Conservation (phyloP, 345 rosid species). For the Lepidium aucheri region DNA sequence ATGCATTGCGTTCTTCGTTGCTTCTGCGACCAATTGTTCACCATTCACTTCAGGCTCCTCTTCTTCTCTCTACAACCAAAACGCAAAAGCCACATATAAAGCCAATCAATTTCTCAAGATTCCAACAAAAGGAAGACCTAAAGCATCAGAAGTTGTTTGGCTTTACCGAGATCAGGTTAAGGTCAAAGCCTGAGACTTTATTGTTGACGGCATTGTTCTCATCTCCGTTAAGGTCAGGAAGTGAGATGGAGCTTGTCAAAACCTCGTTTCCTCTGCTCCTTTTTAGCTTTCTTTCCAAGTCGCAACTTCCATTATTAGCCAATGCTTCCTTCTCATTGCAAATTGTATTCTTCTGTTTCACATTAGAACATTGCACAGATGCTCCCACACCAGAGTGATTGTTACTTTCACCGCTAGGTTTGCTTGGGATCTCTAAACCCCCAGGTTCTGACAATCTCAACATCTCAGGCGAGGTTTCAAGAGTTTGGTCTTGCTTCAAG, state of each 20-base stretch:
- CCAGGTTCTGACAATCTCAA: conserved; percentile 7
- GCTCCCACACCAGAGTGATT: conserved; percentile 18
- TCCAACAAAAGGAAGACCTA: not conserved
- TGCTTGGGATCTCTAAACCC: conserved; percentile 19
- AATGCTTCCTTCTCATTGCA: conserved; percentile 24
- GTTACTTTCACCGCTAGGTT: conserved; percentile 21
- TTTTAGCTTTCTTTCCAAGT: conserved; percentile 36
- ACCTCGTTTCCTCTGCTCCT: conserved; percentile 19
- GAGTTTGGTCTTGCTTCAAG: conserved; percentile 43
- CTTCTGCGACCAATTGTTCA: conserved; percentile 36
- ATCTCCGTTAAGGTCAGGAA: conserved; percentile 38
- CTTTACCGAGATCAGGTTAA: conserved; percentile 79
- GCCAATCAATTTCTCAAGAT: not conserved
- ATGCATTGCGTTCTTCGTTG: conserved; percentile 30
- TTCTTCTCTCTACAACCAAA: conserved; percentile 56
- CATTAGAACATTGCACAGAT: conserved; percentile 13
- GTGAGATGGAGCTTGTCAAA: not conserved
- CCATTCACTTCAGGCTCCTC: conserved; percentile 46
- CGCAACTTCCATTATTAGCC: conserved; percentile 6
- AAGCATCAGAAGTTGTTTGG: not conserved
- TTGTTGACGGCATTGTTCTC: conserved; percentile 29
- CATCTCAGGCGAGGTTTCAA: not conserved
- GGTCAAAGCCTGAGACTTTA: conserved; percentile 53
- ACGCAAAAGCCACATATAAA: conserved; percentile 4
- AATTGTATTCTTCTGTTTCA: conserved; percentile 28